Conservation (phyloP, 805 yeast genomes). For the Sugiyamaella marilandica region DNA sequence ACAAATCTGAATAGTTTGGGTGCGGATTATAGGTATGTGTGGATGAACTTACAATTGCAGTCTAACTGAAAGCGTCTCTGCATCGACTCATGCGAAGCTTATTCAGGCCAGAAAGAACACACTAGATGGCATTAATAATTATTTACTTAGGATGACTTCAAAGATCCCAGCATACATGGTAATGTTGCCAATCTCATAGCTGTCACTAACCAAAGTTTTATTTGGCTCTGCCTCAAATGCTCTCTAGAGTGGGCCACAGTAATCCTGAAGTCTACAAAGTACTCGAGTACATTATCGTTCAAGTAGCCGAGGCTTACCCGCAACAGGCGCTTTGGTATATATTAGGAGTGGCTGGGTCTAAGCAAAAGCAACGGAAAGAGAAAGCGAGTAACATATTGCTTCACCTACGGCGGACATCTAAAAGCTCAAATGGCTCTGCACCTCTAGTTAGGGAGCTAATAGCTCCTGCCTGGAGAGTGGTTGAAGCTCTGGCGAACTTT, state of each 20-base stretch:
- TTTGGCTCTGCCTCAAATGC: slow-evolving; percentile 76
- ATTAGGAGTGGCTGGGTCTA: slow-evolving; percentile 62
- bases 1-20: slow-evolving; percentile 23
- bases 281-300: slow-evolving; percentile 53
- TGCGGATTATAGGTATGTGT: neutral
- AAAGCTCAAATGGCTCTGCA: slow-evolving; percentile 12
- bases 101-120: slow-evolving; percentile 9
- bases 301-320: slow-evolving; percentile 64
- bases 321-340: slow-evolving; percentile 83
- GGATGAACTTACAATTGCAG: neutral
- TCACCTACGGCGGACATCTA: slow-evolving; percentile 26
- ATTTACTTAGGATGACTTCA: slow-evolving; percentile 11
- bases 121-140: slow-evolving; percentile 14
- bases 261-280: slow-evolving; percentile 52
- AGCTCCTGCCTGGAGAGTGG: slow-evolving; percentile 16
- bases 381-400: slow-evolving; percentile 44
- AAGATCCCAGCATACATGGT: slow-evolving; percentile 20
- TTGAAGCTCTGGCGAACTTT: slow-evolving; percentile 17
- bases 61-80: neutral
- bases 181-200: neutral
- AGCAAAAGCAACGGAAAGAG: slow-evolving; percentile 37
- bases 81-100: slow-evolving; percentile 17
- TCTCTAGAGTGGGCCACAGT: slow-evolving; percentile 70
- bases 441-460: slow-evolving; percentile 10
- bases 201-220: slow-evolving; percentile 49